Evolutionary conservation across 1,284 basidiomycete species (phyloP).

Genomic region (Sporisorium sorghi): DNA sequence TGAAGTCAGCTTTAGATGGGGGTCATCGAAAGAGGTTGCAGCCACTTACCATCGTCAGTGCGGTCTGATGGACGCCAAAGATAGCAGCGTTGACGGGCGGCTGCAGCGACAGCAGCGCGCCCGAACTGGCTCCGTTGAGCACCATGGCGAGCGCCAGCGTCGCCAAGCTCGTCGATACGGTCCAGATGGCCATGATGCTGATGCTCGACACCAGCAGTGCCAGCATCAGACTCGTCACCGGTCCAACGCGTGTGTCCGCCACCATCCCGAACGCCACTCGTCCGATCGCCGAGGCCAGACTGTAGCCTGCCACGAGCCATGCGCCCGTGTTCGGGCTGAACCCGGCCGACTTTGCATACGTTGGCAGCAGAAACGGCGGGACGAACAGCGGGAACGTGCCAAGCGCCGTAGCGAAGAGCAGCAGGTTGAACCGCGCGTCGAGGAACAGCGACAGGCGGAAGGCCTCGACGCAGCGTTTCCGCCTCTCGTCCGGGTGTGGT

Average conservation of each 20-base stretch:
- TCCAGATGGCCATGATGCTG: constrained; percentile 53
- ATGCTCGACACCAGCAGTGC: constrained; percentile 39
- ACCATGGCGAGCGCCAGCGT: constrained; percentile 49
- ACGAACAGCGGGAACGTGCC: constrained; percentile 69
- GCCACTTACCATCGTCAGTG: constrained; percentile 42
- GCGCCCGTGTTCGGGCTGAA: constrained; percentile 59
- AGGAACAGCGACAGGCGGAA: constrained; percentile 58
- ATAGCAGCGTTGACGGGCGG: constrained; percentile 53
- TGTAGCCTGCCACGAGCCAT: constrained; percentile 57
- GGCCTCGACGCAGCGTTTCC: constrained; percentile 21
- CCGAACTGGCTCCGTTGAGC: constrained; percentile 50
- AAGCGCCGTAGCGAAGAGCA: constrained; percentile 64
- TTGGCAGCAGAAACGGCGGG: constrained; percentile 69
- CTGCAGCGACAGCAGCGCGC: constrained; percentile 49
- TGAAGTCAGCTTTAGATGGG: background rate
- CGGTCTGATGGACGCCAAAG: constrained; percentile 49
- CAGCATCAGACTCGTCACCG: constrained; percentile 45
- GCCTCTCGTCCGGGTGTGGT: constrained; percentile 25
- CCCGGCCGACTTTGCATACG: constrained; percentile 66
- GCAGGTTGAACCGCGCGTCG: constrained; percentile 61
- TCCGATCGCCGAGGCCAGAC: constrained; percentile 48
- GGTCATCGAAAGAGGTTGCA: background rate
- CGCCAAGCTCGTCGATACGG: constrained; percentile 33
- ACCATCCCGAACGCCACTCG: constrained; percentile 50
- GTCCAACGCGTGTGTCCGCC: constrained; percentile 49